These are phyloP conservation scores for Rhizophora apiculata DNA, from an alignment of 345 rosid species.

Conservation along the genomic window DNA sequence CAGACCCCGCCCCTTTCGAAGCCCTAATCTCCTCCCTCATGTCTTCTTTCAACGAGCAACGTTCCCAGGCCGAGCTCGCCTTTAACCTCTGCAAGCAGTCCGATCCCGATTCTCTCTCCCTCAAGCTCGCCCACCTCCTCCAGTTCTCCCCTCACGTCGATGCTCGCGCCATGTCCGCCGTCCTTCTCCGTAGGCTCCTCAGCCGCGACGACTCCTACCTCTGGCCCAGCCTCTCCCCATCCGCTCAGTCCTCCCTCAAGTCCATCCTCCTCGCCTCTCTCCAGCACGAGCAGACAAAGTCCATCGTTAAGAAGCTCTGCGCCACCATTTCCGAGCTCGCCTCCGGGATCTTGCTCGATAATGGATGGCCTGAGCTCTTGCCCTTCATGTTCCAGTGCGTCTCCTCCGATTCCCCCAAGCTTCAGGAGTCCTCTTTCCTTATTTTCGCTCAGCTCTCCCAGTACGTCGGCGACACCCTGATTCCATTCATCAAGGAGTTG, in stretches of 20 bases:
- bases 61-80: conserved; percentile 77
- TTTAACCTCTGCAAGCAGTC: conserved; percentile 89
- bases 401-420: conserved; percentile 62
- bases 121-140: conserved; percentile 81
- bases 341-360: conserved; percentile 71
- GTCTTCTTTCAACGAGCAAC: conserved; percentile 93
- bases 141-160: conserved; percentile 71
- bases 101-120: conserved; percentile 78
- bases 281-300: conserved; percentile 72
- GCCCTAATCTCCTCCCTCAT: conserved; percentile 78
- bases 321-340: conserved; percentile 97
- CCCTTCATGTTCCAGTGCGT: conserved; percentile 97
- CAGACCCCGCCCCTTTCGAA: conserved; percentile 82
- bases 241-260: conserved; percentile 82
- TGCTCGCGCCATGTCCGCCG: conserved; percentile 89
- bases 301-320: conserved; percentile 82
- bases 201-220: conserved; percentile 86
- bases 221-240: conserved; percentile 72
- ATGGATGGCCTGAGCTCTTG: conserved; percentile 93
- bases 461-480: conserved; percentile 77
- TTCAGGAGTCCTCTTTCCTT: conserved; percentile 91
- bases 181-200: conserved; percentile 88
- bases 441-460: conserved; percentile 90
- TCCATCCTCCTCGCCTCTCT: conserved; percentile 64
- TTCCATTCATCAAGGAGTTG: conserved; percentile 74